phyloP scores from a whole-genome alignment of 2,329 filamentous ascomycete genomes.

The Xylariomycetidae sp. region DNA sequence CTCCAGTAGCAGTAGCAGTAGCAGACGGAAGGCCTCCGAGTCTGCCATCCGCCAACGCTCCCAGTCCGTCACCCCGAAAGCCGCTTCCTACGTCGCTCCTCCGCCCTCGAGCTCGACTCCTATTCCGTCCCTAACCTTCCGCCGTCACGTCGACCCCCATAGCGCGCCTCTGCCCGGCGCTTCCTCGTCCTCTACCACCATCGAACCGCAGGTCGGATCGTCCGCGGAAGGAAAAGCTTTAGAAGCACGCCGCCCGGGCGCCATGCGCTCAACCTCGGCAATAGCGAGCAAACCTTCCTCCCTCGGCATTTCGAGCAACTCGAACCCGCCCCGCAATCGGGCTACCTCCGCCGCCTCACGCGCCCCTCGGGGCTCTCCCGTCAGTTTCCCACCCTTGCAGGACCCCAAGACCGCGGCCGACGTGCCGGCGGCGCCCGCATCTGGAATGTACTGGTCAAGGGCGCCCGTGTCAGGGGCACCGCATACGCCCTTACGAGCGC shows the following conservation, averaged over 20 bases:
- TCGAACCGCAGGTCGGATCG: conserved; percentile 22
- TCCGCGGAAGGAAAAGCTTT: conserved; percentile 23
- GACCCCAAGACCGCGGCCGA: conserved; percentile 51
- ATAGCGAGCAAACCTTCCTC: conserved; percentile 29
- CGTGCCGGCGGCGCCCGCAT: conserved; percentile 57
- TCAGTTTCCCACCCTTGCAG: conserved; percentile 50
- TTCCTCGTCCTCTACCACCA: conserved; percentile 1
- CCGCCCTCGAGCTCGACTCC: conserved; percentile 22
- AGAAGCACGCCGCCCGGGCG: conserved; percentile 34
- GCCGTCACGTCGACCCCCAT: conserved; percentile 18
- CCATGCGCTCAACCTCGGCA: conserved; percentile 48
- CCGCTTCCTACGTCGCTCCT: conserved; percentile 22
- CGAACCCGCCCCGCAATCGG: conserved; percentile 15
- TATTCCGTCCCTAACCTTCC: conserved; percentile 19
- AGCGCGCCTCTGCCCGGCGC: conserved; percentile 1
- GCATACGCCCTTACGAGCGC: conserved; percentile 57
- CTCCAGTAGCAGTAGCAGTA: conserved; percentile 12
- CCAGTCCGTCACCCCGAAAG: conserved; percentile 39
- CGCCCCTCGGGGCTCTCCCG: conserved; percentile 33
- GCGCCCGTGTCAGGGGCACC: conserved; percentile 57
- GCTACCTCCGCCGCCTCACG: conserved; percentile 16
- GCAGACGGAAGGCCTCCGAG: conserved; percentile 45
- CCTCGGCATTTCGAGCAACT: conserved; percentile 8
- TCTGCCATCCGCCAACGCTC: conserved; percentile 48
- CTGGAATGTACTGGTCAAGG: conserved; percentile 67